phyloP scores from a whole-genome alignment of 495 filamentous ascomycete genomes.

The Gamarada debralockiae region DNA sequence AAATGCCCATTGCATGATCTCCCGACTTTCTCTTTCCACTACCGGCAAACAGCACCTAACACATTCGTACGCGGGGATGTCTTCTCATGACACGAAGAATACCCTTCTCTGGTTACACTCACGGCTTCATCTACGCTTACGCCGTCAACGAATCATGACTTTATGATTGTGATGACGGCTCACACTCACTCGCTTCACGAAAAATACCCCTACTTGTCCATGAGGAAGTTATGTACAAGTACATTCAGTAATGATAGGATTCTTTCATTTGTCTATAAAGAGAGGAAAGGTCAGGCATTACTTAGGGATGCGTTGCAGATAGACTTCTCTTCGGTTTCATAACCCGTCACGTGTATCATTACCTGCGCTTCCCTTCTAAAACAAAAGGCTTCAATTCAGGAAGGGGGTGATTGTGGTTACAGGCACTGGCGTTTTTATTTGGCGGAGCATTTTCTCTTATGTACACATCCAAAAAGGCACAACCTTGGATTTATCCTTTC shows the following conservation, averaged over 20 bases:
- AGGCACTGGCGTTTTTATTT: too few relatives aligned
- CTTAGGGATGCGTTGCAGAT: neutral
- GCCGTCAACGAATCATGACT: neutral
- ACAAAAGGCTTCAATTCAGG: neutral
- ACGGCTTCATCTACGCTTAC: neutral
- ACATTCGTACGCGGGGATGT: neutral
- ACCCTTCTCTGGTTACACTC: neutral
- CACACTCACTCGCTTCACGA: neutral
- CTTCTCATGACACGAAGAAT: constrained; percentile 8
- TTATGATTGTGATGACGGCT: neutral
- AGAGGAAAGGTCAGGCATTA: too few relatives aligned
- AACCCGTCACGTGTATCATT: neutral
- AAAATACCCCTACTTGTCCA: neutral
- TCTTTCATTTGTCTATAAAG: neutral
- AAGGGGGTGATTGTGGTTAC: neutral
- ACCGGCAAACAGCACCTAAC: neutral
- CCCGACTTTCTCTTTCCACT: constrained; percentile 1
- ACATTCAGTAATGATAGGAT: neutral
- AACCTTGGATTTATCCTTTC: too few relatives aligned
- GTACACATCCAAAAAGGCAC: too few relatives aligned
- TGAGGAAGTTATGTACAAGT: neutral
- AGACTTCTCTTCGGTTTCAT: neutral
- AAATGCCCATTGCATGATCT: constrained; percentile 10
- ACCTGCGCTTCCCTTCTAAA: constrained; percentile 8
- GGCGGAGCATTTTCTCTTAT: too few relatives aligned